These are phyloP conservation scores for Cryptococcus maquisensis DNA, from an alignment of 1,284 basidiomycete species.

Conservation along the genomic window DNA sequence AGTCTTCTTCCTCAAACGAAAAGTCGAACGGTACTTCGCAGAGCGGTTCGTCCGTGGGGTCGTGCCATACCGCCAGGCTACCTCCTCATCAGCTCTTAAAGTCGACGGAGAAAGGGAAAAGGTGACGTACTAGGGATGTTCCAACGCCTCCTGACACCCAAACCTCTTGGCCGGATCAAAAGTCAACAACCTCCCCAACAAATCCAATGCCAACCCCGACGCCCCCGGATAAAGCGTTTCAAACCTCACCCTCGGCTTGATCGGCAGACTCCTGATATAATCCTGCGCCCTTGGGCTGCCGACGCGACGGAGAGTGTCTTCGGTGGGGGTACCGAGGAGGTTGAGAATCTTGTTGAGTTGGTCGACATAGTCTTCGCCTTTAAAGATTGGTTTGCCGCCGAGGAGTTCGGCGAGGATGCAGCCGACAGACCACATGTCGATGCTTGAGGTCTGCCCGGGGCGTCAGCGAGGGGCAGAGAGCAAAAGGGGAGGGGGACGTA, in stretches of 20 bases:
- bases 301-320: slow-evolving; percentile 90
- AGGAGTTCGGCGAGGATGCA: slow-evolving; percentile 96
- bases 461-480: slow-evolving; percentile 2
- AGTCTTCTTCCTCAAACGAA: slow-evolving; percentile 94
- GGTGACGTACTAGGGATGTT: slow-evolving; percentile 79
- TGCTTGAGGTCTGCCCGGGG: slow-evolving; percentile 50
- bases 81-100: not conserved
- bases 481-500: slow-evolving; percentile 48
- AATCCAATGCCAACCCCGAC: slow-evolving; percentile 87
- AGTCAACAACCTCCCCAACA: slow-evolving; percentile 84
- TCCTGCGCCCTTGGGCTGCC: slow-evolving; percentile 75
- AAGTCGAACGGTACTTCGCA: slow-evolving; percentile 89
- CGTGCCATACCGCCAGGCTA: slow-evolving; percentile 81
- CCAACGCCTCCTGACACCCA: slow-evolving; percentile 89
- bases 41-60: slow-evolving; percentile 82
- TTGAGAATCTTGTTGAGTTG: slow-evolving; percentile 98
- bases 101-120: not conserved
- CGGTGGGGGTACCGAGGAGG: slow-evolving; percentile 92
- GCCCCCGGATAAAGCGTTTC: slow-evolving; percentile 86
- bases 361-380: slow-evolving; percentile 97
- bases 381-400: slow-evolving; percentile 96
- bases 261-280: slow-evolving; percentile 95
- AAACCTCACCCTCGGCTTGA: slow-evolving; percentile 91
- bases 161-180: slow-evolving; percentile 96
- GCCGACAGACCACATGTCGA: slow-evolving; percentile 97